Conservation (phyloP, 2,329 filamentous ascomycete genomes). For the Rutstroemia sp. region DNA sequence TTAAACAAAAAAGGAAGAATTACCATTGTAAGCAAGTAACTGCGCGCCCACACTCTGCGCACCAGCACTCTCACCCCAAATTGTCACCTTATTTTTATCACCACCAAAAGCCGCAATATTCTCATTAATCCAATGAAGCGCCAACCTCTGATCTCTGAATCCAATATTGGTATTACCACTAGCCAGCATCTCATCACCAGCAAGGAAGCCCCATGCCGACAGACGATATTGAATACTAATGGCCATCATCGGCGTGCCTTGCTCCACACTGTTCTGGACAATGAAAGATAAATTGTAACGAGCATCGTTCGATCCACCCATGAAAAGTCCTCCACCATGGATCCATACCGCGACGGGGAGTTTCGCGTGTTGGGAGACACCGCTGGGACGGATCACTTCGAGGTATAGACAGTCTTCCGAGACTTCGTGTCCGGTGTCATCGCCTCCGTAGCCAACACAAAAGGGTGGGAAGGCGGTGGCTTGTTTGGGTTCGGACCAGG, state of each 20-base stretch:
- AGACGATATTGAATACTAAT: conserved; percentile 40
- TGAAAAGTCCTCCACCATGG: conserved; percentile 39
- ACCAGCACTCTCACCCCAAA: conserved; percentile 37
- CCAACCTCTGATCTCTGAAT: conserved; percentile 36
- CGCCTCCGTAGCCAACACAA: conserved; percentile 22
- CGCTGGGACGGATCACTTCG: conserved; percentile 41
- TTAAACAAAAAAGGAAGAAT: too few species aligned
- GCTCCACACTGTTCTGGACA: conserved; percentile 32
- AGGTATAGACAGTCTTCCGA: conserved; percentile 47
- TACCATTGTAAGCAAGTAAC: conserved; percentile 38
- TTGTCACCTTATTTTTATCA: conserved; percentile 37
- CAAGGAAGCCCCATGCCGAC: conserved; percentile 39
- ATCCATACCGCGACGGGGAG: conserved; percentile 51
- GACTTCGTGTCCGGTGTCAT: conserved; percentile 12
- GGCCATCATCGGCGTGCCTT: conserved; percentile 38
- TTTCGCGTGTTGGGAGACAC: background rate
- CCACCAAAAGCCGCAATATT: conserved; percentile 38
- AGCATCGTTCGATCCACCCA: conserved; percentile 20
- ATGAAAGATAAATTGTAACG: conserved; percentile 21
- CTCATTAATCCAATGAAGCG: conserved; percentile 36
- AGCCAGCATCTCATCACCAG: conserved; percentile 31
- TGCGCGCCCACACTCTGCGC: conserved; percentile 19
- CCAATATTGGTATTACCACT: conserved; percentile 40
- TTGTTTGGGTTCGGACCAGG: conserved; percentile 11
- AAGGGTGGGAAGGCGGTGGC: conserved; percentile 18